Evolutionary conservation across 768 basidiomycete species (phyloP).

Genomic region (Auriscalpium vulgare): DNA sequence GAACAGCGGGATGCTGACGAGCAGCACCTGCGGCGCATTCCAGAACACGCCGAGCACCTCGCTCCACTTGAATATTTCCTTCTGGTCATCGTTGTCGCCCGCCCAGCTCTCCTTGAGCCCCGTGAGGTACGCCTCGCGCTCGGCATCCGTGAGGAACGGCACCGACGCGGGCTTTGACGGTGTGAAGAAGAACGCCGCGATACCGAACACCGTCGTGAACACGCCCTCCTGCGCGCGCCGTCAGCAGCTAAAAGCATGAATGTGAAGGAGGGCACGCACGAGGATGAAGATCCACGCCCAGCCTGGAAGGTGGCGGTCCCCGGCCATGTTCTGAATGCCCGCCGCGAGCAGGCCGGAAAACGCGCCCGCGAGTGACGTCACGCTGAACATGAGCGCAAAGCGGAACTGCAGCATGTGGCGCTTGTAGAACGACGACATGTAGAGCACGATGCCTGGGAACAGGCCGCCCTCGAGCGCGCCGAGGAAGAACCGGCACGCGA

Average conservation of each 20-base stretch:
- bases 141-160: slow-evolving; percentile 41
- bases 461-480: slow-evolving; percentile 56
- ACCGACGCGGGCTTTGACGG: slow-evolving; percentile 34
- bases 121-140: slow-evolving; percentile 31
- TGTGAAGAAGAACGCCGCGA: slow-evolving; percentile 42
- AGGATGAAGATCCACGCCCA: slow-evolving; percentile 68
- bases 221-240: slow-evolving; percentile 38
- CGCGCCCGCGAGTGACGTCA: slow-evolving; percentile 43
- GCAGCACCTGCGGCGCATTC: slow-evolving; percentile 43
- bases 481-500: slow-evolving; percentile 38
- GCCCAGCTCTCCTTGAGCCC: slow-evolving; percentile 27
- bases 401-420: slow-evolving; percentile 22
- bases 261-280: slow-evolving; percentile 18
- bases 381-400: slow-evolving; percentile 34
- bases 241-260: background rate
- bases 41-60: slow-evolving; percentile 43
- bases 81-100: slow-evolving; percentile 22
- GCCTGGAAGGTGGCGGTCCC: slow-evolving; percentile 41
- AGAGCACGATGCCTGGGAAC: slow-evolving; percentile 29
- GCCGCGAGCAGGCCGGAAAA: slow-evolving; percentile 61
- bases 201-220: slow-evolving; percentile 54
- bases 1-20: slow-evolving; percentile 44
- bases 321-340: slow-evolving; percentile 50
- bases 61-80: slow-evolving; percentile 46
- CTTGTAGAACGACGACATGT: slow-evolving; percentile 23